Base-by-base conservation (phyloP, 805 yeast species). In the Zygosaccharomyces lentus region DNA sequence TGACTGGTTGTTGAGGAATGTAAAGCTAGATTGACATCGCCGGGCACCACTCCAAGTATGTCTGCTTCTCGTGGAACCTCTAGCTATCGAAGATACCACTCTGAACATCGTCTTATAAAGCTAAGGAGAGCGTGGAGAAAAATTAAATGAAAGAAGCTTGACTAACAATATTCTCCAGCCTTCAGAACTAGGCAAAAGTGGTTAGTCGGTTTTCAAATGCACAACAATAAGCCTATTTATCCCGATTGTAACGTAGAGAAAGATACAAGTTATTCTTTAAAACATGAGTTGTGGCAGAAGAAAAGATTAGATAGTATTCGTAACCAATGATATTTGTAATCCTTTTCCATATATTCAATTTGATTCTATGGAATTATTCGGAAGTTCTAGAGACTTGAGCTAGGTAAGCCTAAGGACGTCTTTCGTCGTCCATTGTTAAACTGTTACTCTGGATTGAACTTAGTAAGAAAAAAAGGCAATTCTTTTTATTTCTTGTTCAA, bases 11-110 rank as follows among this genome's bases (percentile, higher is more conserved):
- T 51, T 58, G 21, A 54, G 41, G 49, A 56, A 57, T 7, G 60
- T 55, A 37, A 52, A 54, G 9, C 61, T 54, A 9, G 63, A 58
- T 34, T 57, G 60, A 34, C 36, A 50, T 43, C 63, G 48, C 25
- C 41, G 46, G 16, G 40, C 35, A 23, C 46, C 46, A 25, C 43
- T 44, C 30, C 40, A 34, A 26, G 38, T 43, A 7, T 43, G 49
- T 19, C 39, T 47, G 38, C 26, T 46, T 37, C 50, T 43, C 6
- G 42, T 25, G n/a, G 19, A 38, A n/a, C 34, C n/a, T 27, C 34
- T 38, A 15, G 41, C 34, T 27, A 38, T 17, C 15, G 41, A 32
- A 16, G 34, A 38, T 15, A 27, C 26, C 16, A 27, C 34, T 38
- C 24, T 38, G 16, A 38, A 38, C 41, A 38, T 38, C 13, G 13